Evolutionary conservation across 139 green algal genomes (phyloP), one percentile per base, ranked within the genome.

Genomic region (Trebouxia sp.): DNA sequence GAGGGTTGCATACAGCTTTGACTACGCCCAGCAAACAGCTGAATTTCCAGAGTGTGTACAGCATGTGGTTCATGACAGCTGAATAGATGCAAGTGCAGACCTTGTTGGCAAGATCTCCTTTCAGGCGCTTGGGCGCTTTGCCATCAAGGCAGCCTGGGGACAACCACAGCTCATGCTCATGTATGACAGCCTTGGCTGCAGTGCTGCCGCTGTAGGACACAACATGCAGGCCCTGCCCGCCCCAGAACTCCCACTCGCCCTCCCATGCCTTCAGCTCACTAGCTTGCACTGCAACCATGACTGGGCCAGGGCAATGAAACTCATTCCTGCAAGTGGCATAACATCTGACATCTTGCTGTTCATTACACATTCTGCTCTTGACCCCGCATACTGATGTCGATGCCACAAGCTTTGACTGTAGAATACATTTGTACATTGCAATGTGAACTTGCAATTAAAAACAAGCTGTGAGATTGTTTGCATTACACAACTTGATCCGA

Each of bases 151-250:
- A 86, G 30, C 65, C 75, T 5, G 91, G 88, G n/a, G 91, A 72
- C 48, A 96, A 83, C 92, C 93, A 97, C 20, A 97, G 87, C 88
- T 97, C 93, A 65, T 95, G 80, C 20, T 96, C 91, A 12, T 88
- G 78, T 22, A 97, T 83, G 10, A 90, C 53, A 7, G 37, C 69
- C 38, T 92, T 83, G 17, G 91, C 90, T 5, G 88, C 81, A 6
- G 69, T 42, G 6, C 66, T 65, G 50, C 93, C 93, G 12, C 62
- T 70, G 76, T 94, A 95, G 15, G 86, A 80, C 28, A 97, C 83
- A 17, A 93, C 82, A 62, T 92, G 81, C 38, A 81, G 39, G 43
- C 50, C 74, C 38, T 30, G 69, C 30, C 76, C 84, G 10, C 84
- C 65, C 89, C 89, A 92, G 69, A 87, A 88, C 41, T 76, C 85